A percentile compares a stretch with the other conserved stretches of the same genome.
Conservation (phyloP, 768 basidiomycete genomes). For the Lentinula sp. region DNA sequence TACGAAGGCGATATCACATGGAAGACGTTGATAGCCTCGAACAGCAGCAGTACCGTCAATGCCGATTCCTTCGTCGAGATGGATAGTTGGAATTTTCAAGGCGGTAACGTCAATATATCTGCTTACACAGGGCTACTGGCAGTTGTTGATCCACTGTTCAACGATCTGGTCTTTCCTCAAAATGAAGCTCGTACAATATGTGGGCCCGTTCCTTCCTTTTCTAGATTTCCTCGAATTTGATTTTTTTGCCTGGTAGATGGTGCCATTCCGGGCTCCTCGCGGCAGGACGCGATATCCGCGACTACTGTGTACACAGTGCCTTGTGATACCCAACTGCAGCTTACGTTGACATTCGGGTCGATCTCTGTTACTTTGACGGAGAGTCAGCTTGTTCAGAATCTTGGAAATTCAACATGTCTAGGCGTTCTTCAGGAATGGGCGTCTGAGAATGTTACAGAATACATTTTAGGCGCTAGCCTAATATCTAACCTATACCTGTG, state of each 20-base stretch:
- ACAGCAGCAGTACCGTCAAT: not conserved
- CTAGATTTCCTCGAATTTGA: no score
- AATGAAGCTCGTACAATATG: constrained; percentile 1
- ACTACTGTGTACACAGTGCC: not conserved
- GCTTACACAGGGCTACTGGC: not conserved
- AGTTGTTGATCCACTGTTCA: not conserved
- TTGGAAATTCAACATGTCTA: not conserved
- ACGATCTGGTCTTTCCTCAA: not conserved
- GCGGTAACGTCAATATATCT: not conserved
- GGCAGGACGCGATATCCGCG: not conserved
- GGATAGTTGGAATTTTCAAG: not conserved
- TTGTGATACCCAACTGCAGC: not conserved
- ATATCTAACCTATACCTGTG: constrained; percentile 5
- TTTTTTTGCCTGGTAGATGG: not conserved
- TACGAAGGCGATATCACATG: constrained; percentile 2
- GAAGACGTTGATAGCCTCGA: not conserved
- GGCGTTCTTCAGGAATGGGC: constrained; percentile 4
- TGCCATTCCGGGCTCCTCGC: not conserved
- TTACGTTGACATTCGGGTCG: constrained; percentile 1
- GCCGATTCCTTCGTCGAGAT: not conserved
- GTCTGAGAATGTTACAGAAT: not conserved
- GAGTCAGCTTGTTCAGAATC: not conserved
- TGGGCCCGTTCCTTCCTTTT: not conserved
- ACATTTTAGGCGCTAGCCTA: not conserved
- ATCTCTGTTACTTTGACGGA: not conserved